Evolutionary conservation across 116 monocot species (phyloP), one percentile per base, ranked within the genome.

Genomic region (Zostera marina): DNA sequence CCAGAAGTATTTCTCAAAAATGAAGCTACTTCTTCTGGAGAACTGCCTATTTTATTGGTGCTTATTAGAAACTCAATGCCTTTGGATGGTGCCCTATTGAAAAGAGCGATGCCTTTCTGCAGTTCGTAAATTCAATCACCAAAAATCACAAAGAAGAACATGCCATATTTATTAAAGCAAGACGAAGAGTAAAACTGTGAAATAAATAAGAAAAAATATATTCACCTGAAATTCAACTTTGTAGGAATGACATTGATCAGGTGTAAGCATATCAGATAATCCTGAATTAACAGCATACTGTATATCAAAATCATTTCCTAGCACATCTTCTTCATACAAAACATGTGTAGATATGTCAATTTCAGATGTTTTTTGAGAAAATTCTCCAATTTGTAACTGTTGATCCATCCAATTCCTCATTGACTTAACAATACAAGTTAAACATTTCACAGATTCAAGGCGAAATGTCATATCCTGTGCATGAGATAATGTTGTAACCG

Each of bases 31-130:
- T 76, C 90, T 75, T 99, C 87, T 3, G 99, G 87, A 60, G 83
- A 74, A 60, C 75, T 61, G 42, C 81, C 81, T 44, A 99, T 81
- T 61, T 87, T 99, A 62, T 81, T 99, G 26, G 79, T 65, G 55
- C 64, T 81, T 21, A 87, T 83, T 13, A 99, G 75, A 84, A 83
- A 91, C 58, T 87, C 87, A 74, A 99, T 87, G 32, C 99, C 99
- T 71, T 84, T 99, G 11, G 78, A 86, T 46, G 99, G 99, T 68
- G 87, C 91, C 71, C 81, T 78, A 70, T 99, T 99, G 62, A 99
- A 99, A 25, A 99, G 70, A 63, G 99, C 69, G 58, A 99, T 83
- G n/a, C 91, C 99, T 79, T 91, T 99, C 99, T 99, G 91, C 81
- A 99, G 67, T 48, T 70, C 21, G 62, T 12, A 68, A 65, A 10